Conservation (phyloP, 2,329 filamentous ascomycete species). For the Hymenoscyphus albidus region DNA sequence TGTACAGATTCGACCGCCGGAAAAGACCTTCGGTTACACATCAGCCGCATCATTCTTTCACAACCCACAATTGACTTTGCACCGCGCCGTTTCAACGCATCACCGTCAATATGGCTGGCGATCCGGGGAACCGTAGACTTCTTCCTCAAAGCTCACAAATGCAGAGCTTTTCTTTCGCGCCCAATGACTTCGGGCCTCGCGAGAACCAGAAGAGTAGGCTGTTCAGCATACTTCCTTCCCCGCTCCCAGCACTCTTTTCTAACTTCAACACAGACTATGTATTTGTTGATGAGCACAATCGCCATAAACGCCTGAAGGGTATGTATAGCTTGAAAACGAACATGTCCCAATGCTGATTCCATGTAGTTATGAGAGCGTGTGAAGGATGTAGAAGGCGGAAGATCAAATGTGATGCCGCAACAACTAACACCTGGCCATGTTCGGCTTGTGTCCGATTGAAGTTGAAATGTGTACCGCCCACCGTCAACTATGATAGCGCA, state of each 20-base stretch:
- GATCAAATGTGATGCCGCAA: conserved; percentile 96
- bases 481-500: conserved; percentile 35
- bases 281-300: conserved; percentile 97
- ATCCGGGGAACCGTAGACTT: conserved; percentile 57
- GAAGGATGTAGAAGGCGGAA: conserved; percentile 93
- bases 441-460: conserved; percentile 90
- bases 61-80: conserved; percentile 5
- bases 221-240: neutral
- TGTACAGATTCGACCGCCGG: neutral
- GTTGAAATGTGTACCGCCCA: conserved; percentile 83
- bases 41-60: conserved; percentile 1
- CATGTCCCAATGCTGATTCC: conserved; percentile 21
- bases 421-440: conserved; percentile 96
- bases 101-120: conserved; percentile 53
- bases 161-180: conserved; percentile 73
- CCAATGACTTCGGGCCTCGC: conserved; percentile 58
- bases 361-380: conserved; percentile 90
- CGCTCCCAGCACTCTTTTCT: conserved; percentile 25
- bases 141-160: conserved; percentile 66
- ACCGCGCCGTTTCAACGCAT: conserved; percentile 11
- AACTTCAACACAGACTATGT: conserved; percentile 73
- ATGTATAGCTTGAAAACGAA: conserved; percentile 28
- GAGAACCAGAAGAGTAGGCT: conserved; percentile 80
- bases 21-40: conserved; percentile 1
- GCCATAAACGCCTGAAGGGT: conserved; percentile 96